Evolutionary conservation across 768 basidiomycete species (phyloP), one percentile per base, ranked within the genome.

Genomic region (Rhizopogon vinicolor): DNA sequence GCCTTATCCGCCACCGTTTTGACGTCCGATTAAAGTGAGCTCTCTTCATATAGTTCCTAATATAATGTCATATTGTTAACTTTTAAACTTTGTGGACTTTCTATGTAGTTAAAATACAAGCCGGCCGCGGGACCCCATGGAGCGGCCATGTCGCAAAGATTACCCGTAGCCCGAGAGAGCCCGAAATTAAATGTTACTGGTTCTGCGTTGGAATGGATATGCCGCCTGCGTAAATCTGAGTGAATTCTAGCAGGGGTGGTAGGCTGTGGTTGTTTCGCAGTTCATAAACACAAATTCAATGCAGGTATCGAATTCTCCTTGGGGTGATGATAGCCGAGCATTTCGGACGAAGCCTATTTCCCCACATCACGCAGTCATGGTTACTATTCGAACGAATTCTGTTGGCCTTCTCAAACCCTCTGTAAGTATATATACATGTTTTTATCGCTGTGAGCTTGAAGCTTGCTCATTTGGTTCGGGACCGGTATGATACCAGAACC

Each of bases 311-410:
- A 5, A 45, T 31, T n/a, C 10, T 8, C 7, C 13, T 28, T 18
- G 16, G 9, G n/a, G 16, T 44, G n/a, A 12, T n/a, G 40, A 25
- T 13, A 16, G 31, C 44, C 28, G 33, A 16, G n/a, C 14, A 54
- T 52, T n/a, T 18, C 48, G 18, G 35, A 40, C 22, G 22, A 40
- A 31, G n/a, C 16, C 19, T 55, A 55, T 53, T 53, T 18, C 54
- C 37, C 52, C 25, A 53, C 54, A 33, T 10, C 31, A 33, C 25
- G 25, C 25, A 25, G 25, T 25, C 25, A 25, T 25, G 25, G 25
- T 25, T 25, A 25, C 25, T 25, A 25, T 25, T 25, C 1, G 25
- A 25, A 25, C 25, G 25, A 25, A 25, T 25, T 45, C 9, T 31
- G n/a, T 31, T 29, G 33, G 33, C 33, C 19, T 35, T 31, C 31